phyloP scores from a whole-genome alignment of 2,329 filamentous ascomycete genomes.

The Cladophialophora exuberans region DNA sequence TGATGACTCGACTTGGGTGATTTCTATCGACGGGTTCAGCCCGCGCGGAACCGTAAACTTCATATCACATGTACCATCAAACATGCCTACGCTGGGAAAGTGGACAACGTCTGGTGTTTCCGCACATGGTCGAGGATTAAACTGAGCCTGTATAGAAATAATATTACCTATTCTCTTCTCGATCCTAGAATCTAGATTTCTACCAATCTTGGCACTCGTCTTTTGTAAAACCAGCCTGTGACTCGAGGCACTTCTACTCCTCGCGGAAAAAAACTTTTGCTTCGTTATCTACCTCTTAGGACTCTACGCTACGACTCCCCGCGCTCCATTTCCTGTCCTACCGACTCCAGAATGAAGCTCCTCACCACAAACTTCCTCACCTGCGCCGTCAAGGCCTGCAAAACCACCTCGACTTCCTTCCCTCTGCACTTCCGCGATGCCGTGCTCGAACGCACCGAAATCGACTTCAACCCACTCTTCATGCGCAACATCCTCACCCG shows the following conservation, averaged over 20 bases:
- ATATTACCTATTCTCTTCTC: background rate
- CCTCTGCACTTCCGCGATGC: conserved; percentile 91
- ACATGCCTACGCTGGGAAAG: no score
- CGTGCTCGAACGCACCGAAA: conserved; percentile 81
- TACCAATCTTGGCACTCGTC: no score
- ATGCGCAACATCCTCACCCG: conserved; percentile 83
- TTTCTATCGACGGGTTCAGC: no score
- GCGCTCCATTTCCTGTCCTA: background rate
- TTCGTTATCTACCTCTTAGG: background rate
- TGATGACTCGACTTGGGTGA: no score
- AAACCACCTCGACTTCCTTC: conserved; percentile 75
- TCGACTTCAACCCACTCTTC: conserved; percentile 79
- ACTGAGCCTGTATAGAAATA: background rate
- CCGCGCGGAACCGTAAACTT: no score
- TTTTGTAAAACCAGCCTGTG: background rate
- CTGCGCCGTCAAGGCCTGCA: conserved; percentile 95
- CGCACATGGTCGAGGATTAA: background rate
- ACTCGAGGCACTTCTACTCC: no score
- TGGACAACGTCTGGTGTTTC: no score
- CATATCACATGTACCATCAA: no score
- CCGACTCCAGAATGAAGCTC: conserved; percentile 72
- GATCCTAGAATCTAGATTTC: no score
- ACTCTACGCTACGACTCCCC: no score
- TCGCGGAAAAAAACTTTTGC: background rate
- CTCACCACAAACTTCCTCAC: conserved; percentile 95